phyloP scores from a whole-genome alignment of 2,329 filamentous ascomycete species.

The Aspergillus sp. region DNA sequence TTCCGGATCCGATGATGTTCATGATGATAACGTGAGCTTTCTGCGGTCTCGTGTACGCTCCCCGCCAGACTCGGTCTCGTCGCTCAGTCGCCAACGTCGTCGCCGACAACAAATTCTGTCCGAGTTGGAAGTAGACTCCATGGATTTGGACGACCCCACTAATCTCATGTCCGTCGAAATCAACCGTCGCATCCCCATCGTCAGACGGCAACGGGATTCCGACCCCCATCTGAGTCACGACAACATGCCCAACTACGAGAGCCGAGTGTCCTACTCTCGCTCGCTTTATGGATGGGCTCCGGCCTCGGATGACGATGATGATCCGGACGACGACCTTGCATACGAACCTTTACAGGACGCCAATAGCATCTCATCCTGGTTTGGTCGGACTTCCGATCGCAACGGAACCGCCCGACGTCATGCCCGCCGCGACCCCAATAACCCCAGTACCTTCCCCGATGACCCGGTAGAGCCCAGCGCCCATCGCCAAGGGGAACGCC shows the following conservation, averaged over 20 bases:
- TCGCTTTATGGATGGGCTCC: conserved; percentile 63
- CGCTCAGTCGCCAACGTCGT: conserved; percentile 31
- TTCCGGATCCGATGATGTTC: conserved; percentile 43
- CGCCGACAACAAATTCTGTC: conserved; percentile 27
- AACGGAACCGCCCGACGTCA: conserved; percentile 22
- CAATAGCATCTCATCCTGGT: conserved; percentile 27
- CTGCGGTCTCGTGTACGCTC: conserved; percentile 42
- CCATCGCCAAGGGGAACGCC: conserved; percentile 19
- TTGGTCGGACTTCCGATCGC: conserved; percentile 27
- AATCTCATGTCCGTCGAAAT: conserved; percentile 35
- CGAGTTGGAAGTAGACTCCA: conserved; percentile 32
- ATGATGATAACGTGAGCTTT: conserved; percentile 52
- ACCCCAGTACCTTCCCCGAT: conserved; percentile 15
- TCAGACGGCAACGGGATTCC: conserved; percentile 41
- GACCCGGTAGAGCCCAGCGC: conserved; percentile 23
- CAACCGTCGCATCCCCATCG: conserved; percentile 42
- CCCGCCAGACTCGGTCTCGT: conserved; percentile 26
- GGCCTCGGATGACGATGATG: conserved; percentile 39
- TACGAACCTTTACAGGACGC: conserved; percentile 29
- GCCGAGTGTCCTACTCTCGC: conserved; percentile 53
- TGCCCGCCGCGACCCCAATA: conserved; percentile 24
- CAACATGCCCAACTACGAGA: conserved; percentile 53
- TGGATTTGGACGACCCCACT: conserved; percentile 35
- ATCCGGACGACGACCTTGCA: conserved; percentile 16
- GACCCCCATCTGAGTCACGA: conserved; percentile 36